Conservation (phyloP, 768 basidiomycete species). For the Boletus reticulatus region DNA sequence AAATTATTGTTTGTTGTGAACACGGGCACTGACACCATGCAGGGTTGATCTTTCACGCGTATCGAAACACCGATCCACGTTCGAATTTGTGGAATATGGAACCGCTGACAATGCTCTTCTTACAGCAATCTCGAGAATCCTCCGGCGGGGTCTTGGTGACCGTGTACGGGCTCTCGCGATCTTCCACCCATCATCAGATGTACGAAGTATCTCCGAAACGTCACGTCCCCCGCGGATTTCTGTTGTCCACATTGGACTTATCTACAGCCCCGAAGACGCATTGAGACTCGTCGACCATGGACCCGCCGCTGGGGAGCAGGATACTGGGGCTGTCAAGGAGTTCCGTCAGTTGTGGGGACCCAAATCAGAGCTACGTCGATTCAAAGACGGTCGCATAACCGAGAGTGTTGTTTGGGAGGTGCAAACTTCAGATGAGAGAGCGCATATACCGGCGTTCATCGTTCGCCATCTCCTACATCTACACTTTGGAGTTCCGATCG, state of each 20-base stretch:
- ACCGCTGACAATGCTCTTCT: slow-evolving; percentile 57
- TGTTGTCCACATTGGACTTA: slow-evolving; percentile 66
- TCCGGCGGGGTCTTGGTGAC: slow-evolving; percentile 69
- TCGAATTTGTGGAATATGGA: slow-evolving; percentile 51
- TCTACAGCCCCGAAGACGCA: slow-evolving; percentile 70
- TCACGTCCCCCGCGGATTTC: slow-evolving; percentile 50
- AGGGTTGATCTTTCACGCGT: slow-evolving; percentile 50
- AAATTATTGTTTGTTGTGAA: background rate
- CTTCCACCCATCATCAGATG: slow-evolving; percentile 48
- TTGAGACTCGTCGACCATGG: slow-evolving; percentile 91
- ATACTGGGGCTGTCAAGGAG: slow-evolving; percentile 45
- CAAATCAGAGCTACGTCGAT: slow-evolving; percentile 89
- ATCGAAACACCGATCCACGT: slow-evolving; percentile 41
- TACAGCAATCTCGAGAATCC: slow-evolving; percentile 45
- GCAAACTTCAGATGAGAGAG: slow-evolving; percentile 73
- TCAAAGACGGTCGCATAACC: slow-evolving; percentile 91
- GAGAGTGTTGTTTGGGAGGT: slow-evolving; percentile 99
- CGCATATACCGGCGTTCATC: slow-evolving; percentile 72
- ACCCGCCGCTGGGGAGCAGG: slow-evolving; percentile 66
- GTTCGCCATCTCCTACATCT: slow-evolving; percentile 68
- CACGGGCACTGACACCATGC: background rate
- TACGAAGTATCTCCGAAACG: slow-evolving; percentile 50
- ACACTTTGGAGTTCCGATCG: slow-evolving; percentile 67
- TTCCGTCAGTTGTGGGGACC: slow-evolving; percentile 91
- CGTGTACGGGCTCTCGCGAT: slow-evolving; percentile 66